These are phyloP conservation scores for Amauroascus verrucosus DNA, from an alignment of 2,329 filamentous ascomycete species.

Conservation along the genomic window DNA sequence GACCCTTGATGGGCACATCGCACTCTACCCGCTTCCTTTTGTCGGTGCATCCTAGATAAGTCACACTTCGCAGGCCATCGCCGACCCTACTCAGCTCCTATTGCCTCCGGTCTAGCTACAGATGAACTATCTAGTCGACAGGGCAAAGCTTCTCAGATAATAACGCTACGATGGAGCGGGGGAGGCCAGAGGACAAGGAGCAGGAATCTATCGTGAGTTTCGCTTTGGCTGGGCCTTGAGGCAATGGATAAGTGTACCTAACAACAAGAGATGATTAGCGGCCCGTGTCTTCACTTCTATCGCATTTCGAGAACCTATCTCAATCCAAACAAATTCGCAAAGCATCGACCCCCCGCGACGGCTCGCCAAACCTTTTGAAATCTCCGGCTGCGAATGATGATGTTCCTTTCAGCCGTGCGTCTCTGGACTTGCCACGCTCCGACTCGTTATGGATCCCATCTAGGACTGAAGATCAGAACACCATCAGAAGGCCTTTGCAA, in stretches of 20 bases:
- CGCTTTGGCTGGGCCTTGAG: background rate
- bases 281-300: conserved; percentile 41
- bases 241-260: conserved; percentile 13
- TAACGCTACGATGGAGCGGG: background rate
- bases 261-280: conserved; percentile 24
- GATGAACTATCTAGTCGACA: background rate
- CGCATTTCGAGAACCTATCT: conserved; percentile 41
- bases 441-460: conserved; percentile 29
- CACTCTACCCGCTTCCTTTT: background rate
- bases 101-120: background rate
- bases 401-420: conserved; percentile 25
- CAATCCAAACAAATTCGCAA: conserved; percentile 17
- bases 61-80: background rate
- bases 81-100: background rate
- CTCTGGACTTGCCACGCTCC: conserved; percentile 35
- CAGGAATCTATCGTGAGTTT: conserved; percentile 15
- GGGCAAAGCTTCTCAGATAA: background rate
- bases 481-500: background rate
- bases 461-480: conserved; percentile 1
- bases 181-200: conserved; percentile 4
- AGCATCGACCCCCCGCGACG: conserved; percentile 22
- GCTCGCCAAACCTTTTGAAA: conserved; percentile 23
- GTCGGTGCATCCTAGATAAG: background rate
- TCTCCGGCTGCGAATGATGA: conserved; percentile 27
- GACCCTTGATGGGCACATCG: background rate